phyloP scores from a whole-genome alignment of 1,139 yeast genomes.

The Maudiozyma humilis region DNA sequence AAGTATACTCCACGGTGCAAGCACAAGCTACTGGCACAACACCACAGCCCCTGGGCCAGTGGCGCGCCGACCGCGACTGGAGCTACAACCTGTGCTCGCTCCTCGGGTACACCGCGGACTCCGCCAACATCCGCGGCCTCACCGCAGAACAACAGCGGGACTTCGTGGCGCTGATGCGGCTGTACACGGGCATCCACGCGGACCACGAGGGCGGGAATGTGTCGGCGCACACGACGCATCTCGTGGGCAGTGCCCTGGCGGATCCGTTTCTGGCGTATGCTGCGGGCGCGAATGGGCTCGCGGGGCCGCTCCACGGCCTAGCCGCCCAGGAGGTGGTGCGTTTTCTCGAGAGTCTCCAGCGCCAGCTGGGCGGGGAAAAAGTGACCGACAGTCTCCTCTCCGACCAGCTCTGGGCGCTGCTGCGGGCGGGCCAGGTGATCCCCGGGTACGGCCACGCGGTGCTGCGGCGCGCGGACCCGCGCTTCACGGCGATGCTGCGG shows the following conservation, averaged over 20 bases:
- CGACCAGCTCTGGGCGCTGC: conserved; percentile 33
- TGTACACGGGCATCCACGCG: conserved; percentile 38
- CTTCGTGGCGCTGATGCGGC: conserved; percentile 36
- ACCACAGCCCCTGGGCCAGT: too few relatives aligned
- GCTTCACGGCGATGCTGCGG: conserved; percentile 95
- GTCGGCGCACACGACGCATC: conserved; percentile 39
- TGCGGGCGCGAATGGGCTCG: conserved; percentile 39
- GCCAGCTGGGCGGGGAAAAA: conserved; percentile 33
- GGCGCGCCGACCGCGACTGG: conserved; percentile 45
- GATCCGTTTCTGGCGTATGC: conserved; percentile 36
- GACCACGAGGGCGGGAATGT: conserved; percentile 45
- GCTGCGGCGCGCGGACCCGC: conserved; percentile 39
- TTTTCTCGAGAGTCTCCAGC: conserved; percentile 36
- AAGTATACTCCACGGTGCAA: conserved; percentile 60
- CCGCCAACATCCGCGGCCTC: conserved; percentile 76
- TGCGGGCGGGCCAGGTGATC: conserved; percentile 37
- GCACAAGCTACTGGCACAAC: too few relatives aligned
- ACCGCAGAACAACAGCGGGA: conserved; percentile 31
- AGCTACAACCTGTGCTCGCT: conserved; percentile 57
- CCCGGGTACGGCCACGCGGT: conserved; percentile 44
- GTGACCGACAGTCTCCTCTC: conserved; percentile 29
- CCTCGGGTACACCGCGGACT: conserved; percentile 88
- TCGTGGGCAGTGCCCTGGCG: conserved; percentile 38
- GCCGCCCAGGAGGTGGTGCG: conserved; percentile 43
- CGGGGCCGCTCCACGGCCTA: conserved; percentile 40